Base-by-base conservation (phyloP, 805 yeast species). In the Candida takata region DNA sequence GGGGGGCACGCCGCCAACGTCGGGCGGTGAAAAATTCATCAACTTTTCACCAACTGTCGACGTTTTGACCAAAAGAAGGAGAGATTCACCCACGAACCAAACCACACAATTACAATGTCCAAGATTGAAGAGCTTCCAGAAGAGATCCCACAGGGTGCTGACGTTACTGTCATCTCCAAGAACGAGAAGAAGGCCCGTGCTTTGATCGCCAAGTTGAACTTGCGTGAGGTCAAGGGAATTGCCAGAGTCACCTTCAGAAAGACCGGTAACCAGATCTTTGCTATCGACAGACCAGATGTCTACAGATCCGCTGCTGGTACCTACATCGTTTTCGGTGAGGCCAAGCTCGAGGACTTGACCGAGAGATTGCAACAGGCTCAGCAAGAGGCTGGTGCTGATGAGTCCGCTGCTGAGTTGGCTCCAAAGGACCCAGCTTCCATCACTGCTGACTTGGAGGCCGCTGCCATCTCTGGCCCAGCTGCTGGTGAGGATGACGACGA, bases 141-240 rank as follows among this genome's bases (percentile, higher is more conserved):
- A 49, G 66, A 60, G 53, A 48, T 60, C 49, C 86, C 88, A 62
- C 83, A 78, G 64, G 92, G 90, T 54, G 82, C 92, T 55, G 77
- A 77, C 62, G 84, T 84, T 59, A 70, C 79, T 60, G 74, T 88
- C 65, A 70, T 84, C 65, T 72, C 86, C 63, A 84, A 82, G 71
- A 82, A 85, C 70, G 97, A 88, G 72, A 84, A 84, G 77, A 88
- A 90, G 74, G 96, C 97, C 56, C 83, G 92, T 72, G 86, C 82
- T 61, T 65, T 80, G 57, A 80, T 92, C 69, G 69, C 77, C 69
- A 88, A 87, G 72, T 76, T 88, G 57, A 85, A 82, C 65, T 74
- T 90, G 69, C 84, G 84, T 77, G 84, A 76, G 69, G 77, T 92
- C 60, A 83, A 82, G 61, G 96, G 95, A 56, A 84, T 90, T 61